Evolutionary conservation across 495 filamentous ascomycete species (phyloP).

Genomic region (Margaritispora aquatica): DNA sequence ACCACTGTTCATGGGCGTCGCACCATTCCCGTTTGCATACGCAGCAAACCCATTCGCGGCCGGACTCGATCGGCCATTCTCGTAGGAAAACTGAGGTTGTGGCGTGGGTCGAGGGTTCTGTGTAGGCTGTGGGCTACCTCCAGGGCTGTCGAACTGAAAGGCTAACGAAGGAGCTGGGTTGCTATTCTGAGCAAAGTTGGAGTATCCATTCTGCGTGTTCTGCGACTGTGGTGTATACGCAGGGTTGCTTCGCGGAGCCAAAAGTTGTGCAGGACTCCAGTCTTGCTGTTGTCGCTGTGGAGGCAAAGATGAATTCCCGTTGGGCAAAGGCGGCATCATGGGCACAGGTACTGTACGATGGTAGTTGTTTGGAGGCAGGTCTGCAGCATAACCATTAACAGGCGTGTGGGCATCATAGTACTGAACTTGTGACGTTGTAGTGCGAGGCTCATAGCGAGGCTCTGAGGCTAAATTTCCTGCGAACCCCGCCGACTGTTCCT

Average conservation of each 20-base stretch:
- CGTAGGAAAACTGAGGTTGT: background rate
- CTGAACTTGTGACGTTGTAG: background rate
- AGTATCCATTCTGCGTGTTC: conserved; percentile 5
- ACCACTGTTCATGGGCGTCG: conserved; percentile 21
- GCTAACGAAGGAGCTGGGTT: conserved; percentile 10
- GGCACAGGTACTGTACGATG: background rate
- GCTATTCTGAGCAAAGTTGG: conserved; percentile 9
- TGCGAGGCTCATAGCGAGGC: background rate
- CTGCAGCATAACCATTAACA: background rate
- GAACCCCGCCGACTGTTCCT: background rate
- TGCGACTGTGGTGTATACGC: conserved; percentile 12
- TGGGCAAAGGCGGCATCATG: conserved; percentile 1
- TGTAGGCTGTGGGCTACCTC: conserved; percentile 6
- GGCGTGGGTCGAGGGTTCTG: background rate
- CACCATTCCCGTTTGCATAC: conserved; percentile 18
- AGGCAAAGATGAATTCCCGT: conserved; percentile 1
- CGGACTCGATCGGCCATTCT: background rate
- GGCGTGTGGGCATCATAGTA: conserved; percentile 14
- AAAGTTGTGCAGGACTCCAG: conserved; percentile 30
- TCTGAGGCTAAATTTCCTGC: conserved; percentile 4
- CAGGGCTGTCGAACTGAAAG: conserved; percentile 40
- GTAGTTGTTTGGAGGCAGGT: background rate
- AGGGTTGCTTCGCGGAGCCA: conserved; percentile 29
- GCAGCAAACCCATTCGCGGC: conserved; percentile 7
- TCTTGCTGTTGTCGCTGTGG: background rate